Conservation (phyloP, 257 asterid genomes). For the Fraxinus americana region DNA sequence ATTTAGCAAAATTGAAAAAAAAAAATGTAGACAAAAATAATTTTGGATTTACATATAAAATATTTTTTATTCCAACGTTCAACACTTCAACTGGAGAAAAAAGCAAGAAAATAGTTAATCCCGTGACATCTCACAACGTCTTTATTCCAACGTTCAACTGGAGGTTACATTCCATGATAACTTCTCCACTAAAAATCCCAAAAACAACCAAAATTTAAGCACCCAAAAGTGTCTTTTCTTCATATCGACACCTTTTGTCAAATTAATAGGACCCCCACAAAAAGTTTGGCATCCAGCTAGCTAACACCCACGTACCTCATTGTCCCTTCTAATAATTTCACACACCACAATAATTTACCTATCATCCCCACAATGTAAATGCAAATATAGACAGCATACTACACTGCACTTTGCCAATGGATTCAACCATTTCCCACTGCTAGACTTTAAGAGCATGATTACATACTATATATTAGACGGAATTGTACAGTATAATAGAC, state of each 20-base stretch:
- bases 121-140: not conserved
- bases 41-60: too few species aligned
- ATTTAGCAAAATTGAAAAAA: too few species aligned
- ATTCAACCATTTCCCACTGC: not conserved
- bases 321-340: not conserved
- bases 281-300: conserved; percentile 3
- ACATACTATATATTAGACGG: not conserved
- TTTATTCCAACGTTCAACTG: not conserved
- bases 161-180: not conserved
- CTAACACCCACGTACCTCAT: not conserved
- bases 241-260: not conserved
- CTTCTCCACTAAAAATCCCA: not conserved
- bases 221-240: not conserved
- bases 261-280: not conserved
- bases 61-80: too few species aligned
- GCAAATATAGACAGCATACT: not conserved
- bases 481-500: not conserved
- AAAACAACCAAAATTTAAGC: not conserved
- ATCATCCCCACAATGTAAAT: not conserved
- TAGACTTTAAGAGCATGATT: too few species aligned
- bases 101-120: not conserved
- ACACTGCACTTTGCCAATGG: not conserved
- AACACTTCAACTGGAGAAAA: not conserved
- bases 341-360: not conserved
- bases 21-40: too few species aligned